Conservation (phyloP, 495 filamentous ascomycete species). For the Tuber magnatum region DNA sequence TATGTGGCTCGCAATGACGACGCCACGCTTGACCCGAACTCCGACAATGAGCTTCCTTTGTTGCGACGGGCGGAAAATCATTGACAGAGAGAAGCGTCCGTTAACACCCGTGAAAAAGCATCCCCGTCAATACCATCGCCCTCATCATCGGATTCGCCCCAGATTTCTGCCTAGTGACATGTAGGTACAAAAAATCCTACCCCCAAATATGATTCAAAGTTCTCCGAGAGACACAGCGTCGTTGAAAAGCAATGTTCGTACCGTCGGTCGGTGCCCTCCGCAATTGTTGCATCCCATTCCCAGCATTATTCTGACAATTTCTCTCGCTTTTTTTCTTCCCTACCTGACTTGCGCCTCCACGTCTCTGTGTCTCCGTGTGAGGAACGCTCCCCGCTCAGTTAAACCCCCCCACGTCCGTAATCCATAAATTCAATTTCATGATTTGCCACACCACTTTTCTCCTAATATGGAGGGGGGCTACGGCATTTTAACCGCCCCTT, state of each 20-base stretch:
- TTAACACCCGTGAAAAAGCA: background rate
- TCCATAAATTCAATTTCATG: slow-evolving; percentile 33
- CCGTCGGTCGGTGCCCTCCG: slow-evolving; percentile 20
- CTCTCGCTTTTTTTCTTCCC: slow-evolving; percentile 6
- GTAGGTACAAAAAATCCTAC: background rate
- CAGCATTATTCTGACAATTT: slow-evolving; percentile 18
- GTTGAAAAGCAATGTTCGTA: background rate
- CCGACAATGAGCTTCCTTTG: background rate
- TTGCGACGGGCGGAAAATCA: background rate
- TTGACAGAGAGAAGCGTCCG: background rate
- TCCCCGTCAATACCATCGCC: background rate
- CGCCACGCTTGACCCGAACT: slow-evolving; percentile 1
- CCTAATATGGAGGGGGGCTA: slow-evolving; percentile 27
- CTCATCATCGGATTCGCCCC: background rate
- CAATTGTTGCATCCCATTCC: slow-evolving; percentile 25
- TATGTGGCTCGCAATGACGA: background rate
- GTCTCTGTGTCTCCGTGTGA: slow-evolving; percentile 15
- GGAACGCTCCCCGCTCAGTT: slow-evolving; percentile 18
- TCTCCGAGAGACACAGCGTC: background rate
- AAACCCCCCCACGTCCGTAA: slow-evolving; percentile 27
- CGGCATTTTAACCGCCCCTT: slow-evolving; percentile 34
- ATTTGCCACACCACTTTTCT: slow-evolving; percentile 29
- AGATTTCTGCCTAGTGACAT: background rate
- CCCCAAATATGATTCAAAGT: background rate
- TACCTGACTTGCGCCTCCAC: slow-evolving; percentile 18